phyloP scores from a whole-genome alignment of 352 stramenopile genomes.

The Chrysophaeum taylorii region DNA sequence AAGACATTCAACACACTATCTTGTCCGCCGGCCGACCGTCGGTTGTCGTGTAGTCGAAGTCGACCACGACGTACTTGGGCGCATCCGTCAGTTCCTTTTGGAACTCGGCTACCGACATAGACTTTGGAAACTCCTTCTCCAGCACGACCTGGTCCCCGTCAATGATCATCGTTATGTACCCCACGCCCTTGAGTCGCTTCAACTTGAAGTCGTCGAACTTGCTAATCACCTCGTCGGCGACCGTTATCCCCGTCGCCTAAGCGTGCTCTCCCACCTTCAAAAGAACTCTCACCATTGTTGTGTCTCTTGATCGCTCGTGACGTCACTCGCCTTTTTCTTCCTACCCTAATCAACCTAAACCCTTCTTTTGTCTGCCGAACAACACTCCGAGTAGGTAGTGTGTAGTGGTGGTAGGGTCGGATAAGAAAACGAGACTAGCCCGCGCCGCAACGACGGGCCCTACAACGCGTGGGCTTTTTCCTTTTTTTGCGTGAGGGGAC shows the following conservation, averaged over 20 bases:
- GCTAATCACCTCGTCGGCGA: constrained; percentile 75
- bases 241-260: constrained; percentile 80
- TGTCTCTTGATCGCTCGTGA: too few species aligned
- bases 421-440: too few species aligned
- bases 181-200: constrained; percentile 35
- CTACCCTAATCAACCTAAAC: too few species aligned
- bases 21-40: constrained; percentile 67
- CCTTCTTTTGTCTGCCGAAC: too few species aligned
- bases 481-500: too few species aligned
- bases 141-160: constrained; percentile 81
- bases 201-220: constrained; percentile 92
- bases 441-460: too few species aligned
- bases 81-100: constrained; percentile 41
- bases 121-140: constrained; percentile 45
- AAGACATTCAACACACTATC: constrained; percentile 51
- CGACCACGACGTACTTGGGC: constrained; percentile 69
- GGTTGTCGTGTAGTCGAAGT: constrained; percentile 68
- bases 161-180: constrained; percentile 28
- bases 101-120: not conserved
- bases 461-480: too few species aligned
- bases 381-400: too few species aligned
- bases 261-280: too few species aligned
- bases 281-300: too few species aligned
- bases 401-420: too few species aligned
- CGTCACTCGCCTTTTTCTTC: too few species aligned